Conservation (phyloP, 2,329 filamentous ascomycete species). For the Calonectria pauciramosa region DNA sequence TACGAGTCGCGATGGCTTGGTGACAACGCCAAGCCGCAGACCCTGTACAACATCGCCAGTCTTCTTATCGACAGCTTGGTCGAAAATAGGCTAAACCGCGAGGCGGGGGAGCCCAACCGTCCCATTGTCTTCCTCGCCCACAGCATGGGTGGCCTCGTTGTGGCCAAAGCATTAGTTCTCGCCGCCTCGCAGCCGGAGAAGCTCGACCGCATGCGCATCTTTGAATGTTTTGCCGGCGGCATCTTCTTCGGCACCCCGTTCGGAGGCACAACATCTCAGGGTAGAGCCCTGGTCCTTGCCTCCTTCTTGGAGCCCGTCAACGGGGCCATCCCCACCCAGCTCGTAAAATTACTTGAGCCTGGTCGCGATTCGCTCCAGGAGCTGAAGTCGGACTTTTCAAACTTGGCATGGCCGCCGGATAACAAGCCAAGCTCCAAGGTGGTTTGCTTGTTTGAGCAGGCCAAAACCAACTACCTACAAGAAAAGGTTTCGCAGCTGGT, state of each 20-base stretch:
- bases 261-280: constrained; percentile 18
- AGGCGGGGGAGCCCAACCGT: constrained; percentile 8
- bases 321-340: constrained; percentile 23
- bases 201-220: constrained; percentile 25
- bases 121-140: constrained; percentile 23
- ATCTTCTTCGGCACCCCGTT: constrained; percentile 26
- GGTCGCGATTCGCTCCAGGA: constrained; percentile 20
- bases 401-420: constrained; percentile 10
- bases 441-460: constrained; percentile 20
- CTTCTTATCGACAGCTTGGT: constrained; percentile 23
- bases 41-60: constrained; percentile 22
- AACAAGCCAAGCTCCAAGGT: constrained; percentile 19
- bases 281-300: constrained; percentile 21
- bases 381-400: constrained; percentile 20
- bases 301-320: constrained; percentile 14
- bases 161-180: constrained; percentile 22
- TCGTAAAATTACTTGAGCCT: constrained; percentile 20
- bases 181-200: constrained; percentile 21
- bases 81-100: constrained; percentile 16
- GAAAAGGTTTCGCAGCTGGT: constrained; percentile 19
- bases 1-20: constrained; percentile 26
- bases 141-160: constrained; percentile 24
- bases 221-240: constrained; percentile 21
- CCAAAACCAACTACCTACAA: constrained; percentile 24
- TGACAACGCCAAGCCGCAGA: constrained; percentile 21